Evolutionary conservation across 2,329 filamentous ascomycete species (phyloP), one percentile per base, ranked within the genome.

Genomic region (Penicillium sclerotigenum): DNA sequence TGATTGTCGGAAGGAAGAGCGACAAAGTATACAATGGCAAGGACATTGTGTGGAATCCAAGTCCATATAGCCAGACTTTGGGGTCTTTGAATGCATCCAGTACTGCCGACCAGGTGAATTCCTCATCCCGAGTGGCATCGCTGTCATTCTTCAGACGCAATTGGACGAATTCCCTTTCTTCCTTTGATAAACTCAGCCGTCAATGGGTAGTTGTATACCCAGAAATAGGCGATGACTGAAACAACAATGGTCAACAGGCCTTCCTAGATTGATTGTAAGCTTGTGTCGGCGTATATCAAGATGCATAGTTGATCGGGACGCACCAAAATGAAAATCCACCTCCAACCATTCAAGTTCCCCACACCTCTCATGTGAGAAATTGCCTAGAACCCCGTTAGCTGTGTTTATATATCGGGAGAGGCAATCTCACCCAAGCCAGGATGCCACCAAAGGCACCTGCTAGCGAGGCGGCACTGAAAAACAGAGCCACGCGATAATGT

Each of bases 31-130:
- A 77, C 20, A 65, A 26, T 73, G 72, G 85, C 79, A 91, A 71
- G 54, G 84, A 87, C 79, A 90, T 85, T 0, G 63, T 63, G 36
- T 65, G 62, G 20, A 51, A 51, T 7, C 52, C 5, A 50, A 65
- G 1, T 45, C 63, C 60, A 16, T 65, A 64, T 0, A 65, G 43
- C 62, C 62, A 65, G 20, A 61, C 59, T 31, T 64, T 65, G 10
- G 60, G 60, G 8, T 92, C 87, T 14, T 79, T 82, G 38, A 90
- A 70, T 0, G 88, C 88, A 18, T 82, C 77, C 24, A 71, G 54
- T 0, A 91, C 88, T 20, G 86, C 85, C 0, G 62, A 70, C 89
- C 89, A 92, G 4, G 75, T 81, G 65, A 92, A 91, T 0, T 75
- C 67, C 61, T 93, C 89, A 46, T 86, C 76, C 5, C 85, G 81